Evolutionary conservation across 2,329 filamentous ascomycete genomes (phyloP).

Genomic region (Ophiocordyceps sinensis): DNA sequence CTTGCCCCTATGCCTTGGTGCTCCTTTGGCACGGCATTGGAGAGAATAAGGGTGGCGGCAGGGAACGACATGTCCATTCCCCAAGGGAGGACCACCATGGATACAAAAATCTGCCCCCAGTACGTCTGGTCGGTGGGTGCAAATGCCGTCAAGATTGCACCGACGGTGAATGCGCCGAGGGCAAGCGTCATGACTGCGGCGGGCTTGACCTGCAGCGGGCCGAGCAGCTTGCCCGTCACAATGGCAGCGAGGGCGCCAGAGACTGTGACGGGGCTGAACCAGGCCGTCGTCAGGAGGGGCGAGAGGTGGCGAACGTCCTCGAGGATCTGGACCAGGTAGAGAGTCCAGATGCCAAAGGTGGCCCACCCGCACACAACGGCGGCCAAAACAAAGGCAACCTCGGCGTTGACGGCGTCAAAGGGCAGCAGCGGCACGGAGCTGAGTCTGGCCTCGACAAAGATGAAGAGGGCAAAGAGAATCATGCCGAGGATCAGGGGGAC

Average conservation of each 20-base stretch:
- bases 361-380: conserved; percentile 40
- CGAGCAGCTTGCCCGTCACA: conserved; percentile 26
- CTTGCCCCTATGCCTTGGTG: conserved; percentile 34
- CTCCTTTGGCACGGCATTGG: conserved; percentile 30
- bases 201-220: conserved; percentile 19
- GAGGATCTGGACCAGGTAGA: conserved; percentile 35
- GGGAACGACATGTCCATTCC: conserved; percentile 57
- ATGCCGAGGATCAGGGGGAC: conserved; percentile 42
- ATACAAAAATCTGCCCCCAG: conserved; percentile 49
- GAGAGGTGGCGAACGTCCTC: conserved; percentile 24
- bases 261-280: conserved; percentile 28
- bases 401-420: conserved; percentile 28
- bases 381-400: conserved; percentile 39
- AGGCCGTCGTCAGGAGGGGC: conserved; percentile 28
- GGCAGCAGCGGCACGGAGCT: conserved; percentile 42
- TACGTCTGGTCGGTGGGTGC: conserved; percentile 42
- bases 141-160: conserved; percentile 27
- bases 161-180: conserved; percentile 26
- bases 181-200: conserved; percentile 27
- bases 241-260: conserved; percentile 30
- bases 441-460: conserved; percentile 36
- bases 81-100: conserved; percentile 41
- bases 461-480: conserved; percentile 38
- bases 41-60: conserved; percentile 44
- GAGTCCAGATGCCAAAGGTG: conserved; percentile 38